Percentiles rank a stretch among this genome's conserved stretches.
Evolutionary conservation across 148 eudicot species (phyloP).

Genomic region (Cornus kousa): DNA sequence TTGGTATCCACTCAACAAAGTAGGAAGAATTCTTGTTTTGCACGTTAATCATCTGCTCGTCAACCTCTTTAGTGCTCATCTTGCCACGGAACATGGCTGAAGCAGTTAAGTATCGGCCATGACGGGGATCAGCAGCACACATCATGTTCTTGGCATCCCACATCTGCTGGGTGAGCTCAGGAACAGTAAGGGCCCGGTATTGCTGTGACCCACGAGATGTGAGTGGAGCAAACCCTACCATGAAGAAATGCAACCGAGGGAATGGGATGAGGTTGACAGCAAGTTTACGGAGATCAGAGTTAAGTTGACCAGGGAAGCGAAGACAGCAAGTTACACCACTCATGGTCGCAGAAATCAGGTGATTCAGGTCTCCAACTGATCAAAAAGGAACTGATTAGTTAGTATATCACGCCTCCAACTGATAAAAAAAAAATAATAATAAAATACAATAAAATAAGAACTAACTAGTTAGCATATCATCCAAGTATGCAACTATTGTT

Average conservation of each 20-base stretch:
- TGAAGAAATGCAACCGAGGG: slow-evolving; percentile 48
- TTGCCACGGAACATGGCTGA: slow-evolving; percentile 60
- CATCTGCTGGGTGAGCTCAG: slow-evolving; percentile 43
- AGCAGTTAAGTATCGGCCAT: slow-evolving; percentile 50
- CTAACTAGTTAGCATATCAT: too few species aligned
- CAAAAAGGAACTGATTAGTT: neutral
- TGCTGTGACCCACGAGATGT: slow-evolving; percentile 54
- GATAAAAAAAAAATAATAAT: too few species aligned
- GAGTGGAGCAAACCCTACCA: slow-evolving; percentile 49
- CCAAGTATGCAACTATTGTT: too few species aligned
- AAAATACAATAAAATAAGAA: too few species aligned
- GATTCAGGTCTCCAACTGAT: slow-evolving; percentile 48
- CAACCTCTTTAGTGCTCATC: slow-evolving; percentile 62
- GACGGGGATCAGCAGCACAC: slow-evolving; percentile 63
- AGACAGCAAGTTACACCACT: slow-evolving; percentile 50
- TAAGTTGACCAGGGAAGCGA: slow-evolving; percentile 48
- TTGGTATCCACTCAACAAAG: slow-evolving; percentile 60
- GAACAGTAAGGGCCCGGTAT: slow-evolving; percentile 44
- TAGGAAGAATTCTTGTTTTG: slow-evolving; percentile 63
- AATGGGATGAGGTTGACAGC: slow-evolving; percentile 47
- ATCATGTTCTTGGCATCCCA: slow-evolving; percentile 61
- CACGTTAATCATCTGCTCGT: slow-evolving; percentile 55
- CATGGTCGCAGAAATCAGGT: slow-evolving; percentile 47
- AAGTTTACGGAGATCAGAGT: slow-evolving; percentile 42
- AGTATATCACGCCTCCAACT: too few species aligned